Base-by-base conservation (phyloP, 179 eudicot species). In the Carnegiea gigantea region DNA sequence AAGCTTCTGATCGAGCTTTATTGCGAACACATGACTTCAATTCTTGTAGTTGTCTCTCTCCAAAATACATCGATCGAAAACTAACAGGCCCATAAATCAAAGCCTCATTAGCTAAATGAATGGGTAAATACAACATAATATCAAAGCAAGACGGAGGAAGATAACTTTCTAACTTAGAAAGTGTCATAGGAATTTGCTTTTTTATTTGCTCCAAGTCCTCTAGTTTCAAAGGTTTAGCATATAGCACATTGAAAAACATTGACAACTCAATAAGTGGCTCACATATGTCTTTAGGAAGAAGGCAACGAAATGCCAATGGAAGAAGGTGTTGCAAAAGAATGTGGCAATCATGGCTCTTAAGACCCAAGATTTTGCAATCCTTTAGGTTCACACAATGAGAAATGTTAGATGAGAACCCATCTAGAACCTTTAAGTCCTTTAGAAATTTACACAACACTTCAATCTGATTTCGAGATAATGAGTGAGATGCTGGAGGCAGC, bases 321-420 rank as follows among this genome's bases (percentile, higher is more conserved):
- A 48, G 10, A 48, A 48, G 10, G 13, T 4, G 13, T 48, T 48
- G 51, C 9, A 48, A 20, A 53, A 81, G 30, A 1, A 75, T 65
- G 51, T 81, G 79, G 15, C 64, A 70, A 2, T 75, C 83, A 75
- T 81, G 79, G 5, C 26, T 81, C 28, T 75, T 81, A 11, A 81
- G 43, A 28, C 54, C 73, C 5, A 40, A 81, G 0, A 76, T 30
- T 10, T 7, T 65, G 6, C 48, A 15, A 8, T 54, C 75, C 30
- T 75, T 81, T 10, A 64, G 26, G 44, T 76, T 67, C 6, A 81
- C 79, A n/a, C 75, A 81, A 10, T 67, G 36, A 48, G 83, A 81
- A 1, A 81, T 67, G 20, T 81, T 81, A 6, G 83, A 81, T 5
- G 36, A 30, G 8, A 62, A 30, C 33, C 33, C 33, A 30, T 30